These are phyloP conservation scores for Cruciata laevipes DNA, from an alignment of 257 asterid genomes.

Conservation along the genomic window DNA sequence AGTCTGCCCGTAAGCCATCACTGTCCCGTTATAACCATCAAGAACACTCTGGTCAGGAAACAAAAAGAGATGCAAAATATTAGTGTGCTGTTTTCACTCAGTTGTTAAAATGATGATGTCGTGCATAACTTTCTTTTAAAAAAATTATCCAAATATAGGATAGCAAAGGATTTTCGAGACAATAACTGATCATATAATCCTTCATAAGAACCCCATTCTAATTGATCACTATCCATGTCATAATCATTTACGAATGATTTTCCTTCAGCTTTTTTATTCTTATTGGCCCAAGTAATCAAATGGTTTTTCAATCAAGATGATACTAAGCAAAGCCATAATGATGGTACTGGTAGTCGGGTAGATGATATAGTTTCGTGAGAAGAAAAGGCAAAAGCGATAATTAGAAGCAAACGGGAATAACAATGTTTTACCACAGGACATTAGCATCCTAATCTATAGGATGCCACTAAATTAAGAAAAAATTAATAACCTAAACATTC, in stretches of 20 bases:
- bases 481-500: background rate
- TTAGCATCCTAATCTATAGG: background rate
- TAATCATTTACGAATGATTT: background rate
- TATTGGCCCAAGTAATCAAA: background rate
- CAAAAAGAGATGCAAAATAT: background rate
- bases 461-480: background rate
- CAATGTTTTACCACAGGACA: background rate
- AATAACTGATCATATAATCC: background rate
- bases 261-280: background rate
- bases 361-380: background rate
- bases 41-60: conserved; percentile 63
- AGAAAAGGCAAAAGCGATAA: background rate
- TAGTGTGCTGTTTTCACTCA: background rate
- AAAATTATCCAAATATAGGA: background rate
- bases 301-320: background rate
- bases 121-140: background rate
- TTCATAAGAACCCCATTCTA: background rate
- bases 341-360: too few relatives aligned
- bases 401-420: background rate
- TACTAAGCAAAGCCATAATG: background rate
- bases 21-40: conserved; percentile 98
- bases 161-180: conserved; percentile 2
- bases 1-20: conserved; percentile 99
- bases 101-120: conserved; percentile 1
- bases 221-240: background rate